Base-by-base conservation (phyloP, 192 early-diverging fungal genomes). In the Rhizophlyctis rosea region DNA sequence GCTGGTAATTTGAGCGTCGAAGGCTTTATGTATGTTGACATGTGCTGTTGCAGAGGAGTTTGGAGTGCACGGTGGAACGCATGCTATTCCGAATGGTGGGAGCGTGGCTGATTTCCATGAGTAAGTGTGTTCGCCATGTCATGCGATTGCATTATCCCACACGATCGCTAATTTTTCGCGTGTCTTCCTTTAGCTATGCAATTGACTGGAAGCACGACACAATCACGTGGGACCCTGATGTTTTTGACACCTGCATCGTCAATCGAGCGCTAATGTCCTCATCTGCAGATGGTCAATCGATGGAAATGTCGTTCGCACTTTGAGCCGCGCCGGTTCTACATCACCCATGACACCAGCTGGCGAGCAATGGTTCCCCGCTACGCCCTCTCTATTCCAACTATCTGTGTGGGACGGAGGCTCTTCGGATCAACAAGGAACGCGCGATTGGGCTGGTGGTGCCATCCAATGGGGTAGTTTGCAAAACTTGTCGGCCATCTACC, bases 371-470 rank as follows among this genome's bases (percentile, higher is more conserved):
- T 76, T 44, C 34, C 73, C 74, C 11, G 57, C 34, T 34, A 67
- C 68, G 4, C 72, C 74, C 50, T 58, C 72, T n/a, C 58, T 39
- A 34, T 50, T 78, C 48, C 75, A 78, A 50, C 50, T 78, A 57
- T 55, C 75, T 36, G 25, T 78, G 29, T 78, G 76, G 76, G n/a
- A n/a, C n/a, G n/a, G n/a, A n/a, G n/a, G n/a, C n/a, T n/a, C n/a
- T n/a, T n/a, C n/a, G n/a, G n/a, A n/a, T n/a, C n/a, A n/a, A n/a
- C 61, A 77, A 34, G 70, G 59, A 24, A 31, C 53, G 4, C 33
- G 31, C 13, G 51, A 29, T 23, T 62, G 66, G 24, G 57, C 47
- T 9, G 51, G 28, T 16, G 74, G 74, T 29, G 29, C 62, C 44
- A 36, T 50, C 14, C 25, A 70, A 14, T 77, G 76, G 76, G 64